Conservation (phyloP, 306 rosid species). For the Prunus mira region DNA sequence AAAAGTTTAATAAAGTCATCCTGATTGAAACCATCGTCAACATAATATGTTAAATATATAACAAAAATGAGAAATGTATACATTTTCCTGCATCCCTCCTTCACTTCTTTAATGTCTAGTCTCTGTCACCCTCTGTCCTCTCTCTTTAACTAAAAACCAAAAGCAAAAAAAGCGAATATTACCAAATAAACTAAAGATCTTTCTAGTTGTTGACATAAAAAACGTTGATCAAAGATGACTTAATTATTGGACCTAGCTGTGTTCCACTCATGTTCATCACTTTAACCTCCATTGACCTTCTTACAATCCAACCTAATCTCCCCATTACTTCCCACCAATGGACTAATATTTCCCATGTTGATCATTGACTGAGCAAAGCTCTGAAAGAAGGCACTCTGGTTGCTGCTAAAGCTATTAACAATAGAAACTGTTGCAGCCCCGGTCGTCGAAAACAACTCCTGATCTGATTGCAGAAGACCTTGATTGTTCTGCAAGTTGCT, state of each 20-base stretch:
- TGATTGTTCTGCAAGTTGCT: slow-evolving; percentile 30
- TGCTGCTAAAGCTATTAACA: slow-evolving; percentile 49
- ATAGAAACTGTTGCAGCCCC: slow-evolving; percentile 47
- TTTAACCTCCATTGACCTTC: slow-evolving; percentile 55
- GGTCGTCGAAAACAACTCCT: slow-evolving; percentile 44
- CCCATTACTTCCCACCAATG: slow-evolving; percentile 52
- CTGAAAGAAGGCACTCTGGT: slow-evolving; percentile 47
- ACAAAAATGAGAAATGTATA: no score
- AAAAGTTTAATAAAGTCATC: no score
- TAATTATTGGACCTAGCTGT: not conserved
- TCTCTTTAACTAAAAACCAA: no score
- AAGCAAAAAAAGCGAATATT: not conserved
- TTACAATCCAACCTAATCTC: slow-evolving; percentile 56
- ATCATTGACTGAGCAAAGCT: slow-evolving; percentile 64
- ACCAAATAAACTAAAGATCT: not conserved
- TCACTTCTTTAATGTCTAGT: no score
- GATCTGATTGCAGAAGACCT: slow-evolving; percentile 63
- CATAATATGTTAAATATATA: no score
- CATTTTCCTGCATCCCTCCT: no score
- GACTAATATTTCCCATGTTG: slow-evolving; percentile 71
- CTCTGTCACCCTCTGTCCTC: no score
- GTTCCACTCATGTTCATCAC: not conserved
- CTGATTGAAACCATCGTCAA: no score
- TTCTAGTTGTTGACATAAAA: no score
- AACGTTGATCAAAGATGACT: not conserved